phyloP scores from a whole-genome alignment of 2,329 filamentous ascomycete genomes.

The Pseudogymnoascus sp. region DNA sequence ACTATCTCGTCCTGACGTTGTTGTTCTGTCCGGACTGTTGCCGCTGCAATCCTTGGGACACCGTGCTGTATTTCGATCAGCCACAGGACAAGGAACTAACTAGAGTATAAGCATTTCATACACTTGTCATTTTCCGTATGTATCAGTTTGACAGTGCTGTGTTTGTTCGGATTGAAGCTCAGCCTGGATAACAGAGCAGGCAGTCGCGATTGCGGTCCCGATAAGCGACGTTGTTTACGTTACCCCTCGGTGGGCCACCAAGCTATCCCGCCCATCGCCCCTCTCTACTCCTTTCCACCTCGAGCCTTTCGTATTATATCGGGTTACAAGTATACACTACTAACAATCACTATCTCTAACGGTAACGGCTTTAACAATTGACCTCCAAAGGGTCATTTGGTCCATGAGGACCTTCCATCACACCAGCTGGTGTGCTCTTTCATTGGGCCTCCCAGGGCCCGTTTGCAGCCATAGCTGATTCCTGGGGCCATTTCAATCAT shows the following conservation, averaged over 20 bases:
- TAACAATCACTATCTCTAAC: slow-evolving; percentile 6
- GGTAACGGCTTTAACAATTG: background rate
- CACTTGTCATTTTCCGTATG: slow-evolving; percentile 29
- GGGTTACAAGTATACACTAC: background rate
- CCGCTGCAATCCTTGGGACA: slow-evolving; percentile 59
- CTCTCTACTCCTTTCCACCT: background rate
- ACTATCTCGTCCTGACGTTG: slow-evolving; percentile 62
- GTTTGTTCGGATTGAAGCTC: background rate
- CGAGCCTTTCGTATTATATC: slow-evolving; percentile 2
- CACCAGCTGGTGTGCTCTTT: slow-evolving; percentile 7
- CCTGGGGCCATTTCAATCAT: slow-evolving; percentile 3
- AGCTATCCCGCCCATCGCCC: background rate
- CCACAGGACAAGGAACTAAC: slow-evolving; percentile 15
- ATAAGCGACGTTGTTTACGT: slow-evolving; percentile 3
- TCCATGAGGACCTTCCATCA: slow-evolving; percentile 1
- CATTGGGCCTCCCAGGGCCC: background rate
- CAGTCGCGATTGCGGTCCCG: slow-evolving; percentile 6
- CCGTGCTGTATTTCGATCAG: slow-evolving; percentile 59
- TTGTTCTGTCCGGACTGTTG: slow-evolving; percentile 55
- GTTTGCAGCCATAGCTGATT: background rate
- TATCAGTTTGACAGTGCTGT: background rate
- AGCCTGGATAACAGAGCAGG: slow-evolving; percentile 3
- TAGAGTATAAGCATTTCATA: slow-evolving; percentile 20
- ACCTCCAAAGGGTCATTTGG: background rate
- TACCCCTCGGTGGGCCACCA: background rate